phyloP scores from a whole-genome alignment of 2,329 filamentous ascomycete species.

The Didymella keratinophila region DNA sequence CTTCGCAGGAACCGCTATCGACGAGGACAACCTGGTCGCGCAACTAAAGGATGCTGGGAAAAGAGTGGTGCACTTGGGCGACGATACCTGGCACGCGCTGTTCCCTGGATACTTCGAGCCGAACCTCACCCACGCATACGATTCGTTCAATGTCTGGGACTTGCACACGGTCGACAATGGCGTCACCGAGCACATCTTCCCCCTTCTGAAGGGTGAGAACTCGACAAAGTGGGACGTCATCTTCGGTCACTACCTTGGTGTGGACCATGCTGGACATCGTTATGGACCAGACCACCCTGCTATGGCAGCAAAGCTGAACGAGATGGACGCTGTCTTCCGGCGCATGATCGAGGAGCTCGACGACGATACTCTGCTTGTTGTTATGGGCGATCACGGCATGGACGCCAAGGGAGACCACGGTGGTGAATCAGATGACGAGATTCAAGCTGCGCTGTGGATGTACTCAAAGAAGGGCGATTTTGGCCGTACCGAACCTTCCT shows the following conservation, averaged over 20 bases:
- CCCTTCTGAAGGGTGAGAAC: slow-evolving; percentile 73
- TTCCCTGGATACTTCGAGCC: slow-evolving; percentile 94
- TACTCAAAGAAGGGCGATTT: slow-evolving; percentile 90
- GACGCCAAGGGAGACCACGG: slow-evolving; percentile 96
- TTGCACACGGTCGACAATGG: slow-evolving; percentile 96
- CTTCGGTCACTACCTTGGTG: slow-evolving; percentile 91
- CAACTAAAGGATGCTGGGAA: slow-evolving; percentile 71
- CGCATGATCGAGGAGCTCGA: slow-evolving; percentile 76
- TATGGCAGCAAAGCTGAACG: slow-evolving; percentile 87
- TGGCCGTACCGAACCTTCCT: slow-evolving; percentile 73
- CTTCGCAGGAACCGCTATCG: slow-evolving; percentile 93
- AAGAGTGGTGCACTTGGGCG: slow-evolving; percentile 90
- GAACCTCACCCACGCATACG: slow-evolving; percentile 86
- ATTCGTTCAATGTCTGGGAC: slow-evolving; percentile 99
- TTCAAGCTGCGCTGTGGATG: slow-evolving; percentile 97
- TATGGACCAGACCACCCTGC: slow-evolving; percentile 93
- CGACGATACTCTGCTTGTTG: slow-evolving; percentile 84
- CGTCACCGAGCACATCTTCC: slow-evolving; percentile 88
- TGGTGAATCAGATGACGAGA: slow-evolving; percentile 96
- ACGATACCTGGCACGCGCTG: slow-evolving; percentile 94
- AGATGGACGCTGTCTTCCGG: slow-evolving; percentile 86
- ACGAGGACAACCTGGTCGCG: slow-evolving; percentile 82
- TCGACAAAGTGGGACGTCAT: slow-evolving; percentile 87
- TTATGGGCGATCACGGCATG: slow-evolving; percentile 99
- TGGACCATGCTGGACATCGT: slow-evolving; percentile 95